Conservation (phyloP, 495 filamentous ascomycete species). For the Wilcoxina mikolae region DNA sequence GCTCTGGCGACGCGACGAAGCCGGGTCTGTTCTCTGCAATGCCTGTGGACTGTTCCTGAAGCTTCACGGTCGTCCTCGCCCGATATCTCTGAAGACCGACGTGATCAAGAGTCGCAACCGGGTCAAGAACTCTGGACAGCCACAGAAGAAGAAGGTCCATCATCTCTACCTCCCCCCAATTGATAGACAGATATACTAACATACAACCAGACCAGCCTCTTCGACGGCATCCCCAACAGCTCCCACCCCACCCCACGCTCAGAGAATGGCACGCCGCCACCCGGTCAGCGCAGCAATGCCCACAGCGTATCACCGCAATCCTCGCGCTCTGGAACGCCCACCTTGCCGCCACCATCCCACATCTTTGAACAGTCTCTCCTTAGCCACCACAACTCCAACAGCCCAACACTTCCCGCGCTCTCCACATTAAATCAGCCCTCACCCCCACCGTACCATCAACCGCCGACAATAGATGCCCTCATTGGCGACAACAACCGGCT, state of each 20-base stretch:
- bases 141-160: constrained; percentile 75
- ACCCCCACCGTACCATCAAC: constrained; percentile 35
- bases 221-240: constrained; percentile 32
- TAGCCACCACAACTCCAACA: constrained; percentile 31
- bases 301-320: constrained; percentile 76
- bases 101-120: constrained; percentile 99
- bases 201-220: constrained; percentile 31
- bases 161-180: background rate
- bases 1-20: constrained; percentile 92
- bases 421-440: constrained; percentile 22
- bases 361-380: constrained; percentile 57
- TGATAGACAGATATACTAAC: background rate
- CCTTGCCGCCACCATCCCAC: constrained; percentile 53
- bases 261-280: constrained; percentile 41
- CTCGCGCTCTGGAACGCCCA: constrained; percentile 61
- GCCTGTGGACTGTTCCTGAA: constrained; percentile 95
- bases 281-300: constrained; percentile 44
- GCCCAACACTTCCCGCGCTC: constrained; percentile 37
- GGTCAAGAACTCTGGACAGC: constrained; percentile 78
- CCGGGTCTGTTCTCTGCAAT: constrained; percentile 95
- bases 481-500: constrained; percentile 62
- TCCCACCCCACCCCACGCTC: constrained; percentile 40
- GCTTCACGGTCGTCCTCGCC: constrained; percentile 80
- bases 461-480: constrained; percentile 66
- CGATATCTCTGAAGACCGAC: constrained; percentile 95